Base-by-base conservation (phyloP, 192 early-diverging fungal species). In the Podila horticola region DNA sequence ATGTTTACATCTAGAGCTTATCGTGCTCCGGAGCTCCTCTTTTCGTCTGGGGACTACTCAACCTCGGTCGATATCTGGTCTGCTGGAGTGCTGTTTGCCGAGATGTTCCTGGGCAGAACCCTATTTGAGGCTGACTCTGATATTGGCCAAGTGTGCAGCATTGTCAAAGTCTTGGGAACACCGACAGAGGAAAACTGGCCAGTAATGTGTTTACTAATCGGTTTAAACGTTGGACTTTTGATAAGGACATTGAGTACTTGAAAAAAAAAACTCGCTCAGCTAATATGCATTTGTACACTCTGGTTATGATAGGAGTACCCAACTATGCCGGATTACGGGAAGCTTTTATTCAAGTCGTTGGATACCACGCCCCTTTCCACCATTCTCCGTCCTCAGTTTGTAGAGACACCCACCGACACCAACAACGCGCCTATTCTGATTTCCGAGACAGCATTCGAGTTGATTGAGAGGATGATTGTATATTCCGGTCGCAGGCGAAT, bases 1-100 rank as follows among this genome's bases (percentile, higher is more conserved):
- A 15, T 15, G 33, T 15, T 28, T 50, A 19, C n/a, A 29, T 20
- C 20, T 19, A 84, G 86, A 49, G 83, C 74, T 29, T 89, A 89
- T 48, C 74, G 83, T 12, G 86, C 88, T 0, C 88, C 88, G 24
- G 88, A 89, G 28, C 65, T 88, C 1, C 28, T 86, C 13, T 82
- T 88, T 24, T 84, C 85, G 1, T 83, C 74, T 4, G 36, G 51
- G 29, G 72, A 72, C 36, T 88, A 89, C 51, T 70, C 85, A 9
- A 72, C 63, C 19, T 61, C 88, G 2, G 71, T 84, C 29, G 88
- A 89, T 67, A 75, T 89, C 65, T 89, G 87, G 87, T 86, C 84
- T 3, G 64, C 79, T 30, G 87, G 86, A 8, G 85, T 86, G 5
- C 48, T 88, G 3, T 84, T 87, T 73, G 84, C 86, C 5, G 87